A percentile compares a stretch with the other conserved stretches of the same genome.
These are phyloP conservation scores for Lasiodiplodia citricola DNA, from an alignment of 2,329 filamentous ascomycete species.

Conservation along the genomic window DNA sequence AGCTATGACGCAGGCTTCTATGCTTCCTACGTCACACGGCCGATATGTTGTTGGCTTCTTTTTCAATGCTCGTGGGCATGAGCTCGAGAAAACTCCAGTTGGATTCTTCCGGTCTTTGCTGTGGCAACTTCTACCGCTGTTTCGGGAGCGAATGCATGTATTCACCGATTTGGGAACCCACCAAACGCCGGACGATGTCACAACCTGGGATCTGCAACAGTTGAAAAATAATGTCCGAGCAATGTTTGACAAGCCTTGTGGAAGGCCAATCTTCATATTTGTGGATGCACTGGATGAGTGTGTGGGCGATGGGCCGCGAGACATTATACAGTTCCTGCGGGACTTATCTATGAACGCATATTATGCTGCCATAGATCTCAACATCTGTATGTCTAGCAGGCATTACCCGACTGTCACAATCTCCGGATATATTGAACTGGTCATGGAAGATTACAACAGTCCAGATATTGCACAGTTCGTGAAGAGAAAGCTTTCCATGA, in stretches of 20 bases:
- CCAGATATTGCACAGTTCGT: background rate
- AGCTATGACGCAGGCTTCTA: background rate
- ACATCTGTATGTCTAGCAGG: background rate
- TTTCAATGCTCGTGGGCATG: background rate
- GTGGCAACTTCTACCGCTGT: background rate
- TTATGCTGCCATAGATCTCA: background rate
- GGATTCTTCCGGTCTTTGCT: background rate
- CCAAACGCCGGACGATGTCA: no score
- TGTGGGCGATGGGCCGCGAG: background rate
- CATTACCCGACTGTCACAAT: background rate
- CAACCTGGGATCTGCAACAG: no score
- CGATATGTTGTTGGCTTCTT: background rate
- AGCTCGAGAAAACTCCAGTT: background rate
- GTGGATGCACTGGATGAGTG: background rate
- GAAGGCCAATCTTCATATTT: background rate
- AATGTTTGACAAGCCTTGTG: no score
- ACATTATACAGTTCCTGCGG: background rate
- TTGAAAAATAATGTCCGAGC: no score
- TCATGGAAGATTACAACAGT: background rate
- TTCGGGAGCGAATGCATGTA: background rate
- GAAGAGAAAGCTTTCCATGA: background rate
- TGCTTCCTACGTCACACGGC: background rate
- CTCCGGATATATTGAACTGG: background rate
- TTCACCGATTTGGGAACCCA: no score
- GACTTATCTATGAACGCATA: background rate